Evolutionary conservation across 176 grass and related monocot species (phyloP).

Genomic region (Oryza meyeriana): DNA sequence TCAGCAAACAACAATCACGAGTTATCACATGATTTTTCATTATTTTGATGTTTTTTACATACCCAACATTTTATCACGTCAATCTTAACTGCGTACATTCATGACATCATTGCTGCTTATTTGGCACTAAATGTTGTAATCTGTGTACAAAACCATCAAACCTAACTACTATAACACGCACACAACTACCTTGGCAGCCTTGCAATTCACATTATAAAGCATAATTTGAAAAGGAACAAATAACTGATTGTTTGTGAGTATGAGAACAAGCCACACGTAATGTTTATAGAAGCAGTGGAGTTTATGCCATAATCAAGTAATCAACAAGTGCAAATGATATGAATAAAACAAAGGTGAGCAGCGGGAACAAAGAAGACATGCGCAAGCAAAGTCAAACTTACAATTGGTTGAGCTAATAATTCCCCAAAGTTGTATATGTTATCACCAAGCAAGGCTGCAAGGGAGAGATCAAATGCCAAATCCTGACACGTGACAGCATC

Average conservation of each 20-base stretch:
- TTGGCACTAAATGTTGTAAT: not conserved
- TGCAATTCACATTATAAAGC: not conserved
- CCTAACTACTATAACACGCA: not conserved
- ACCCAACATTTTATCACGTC: not conserved
- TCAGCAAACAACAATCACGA: not conserved
- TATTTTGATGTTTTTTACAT: not conserved
- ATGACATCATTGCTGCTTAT: not conserved
- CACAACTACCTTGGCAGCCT: not conserved
- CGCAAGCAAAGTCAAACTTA: conserved; percentile 17
- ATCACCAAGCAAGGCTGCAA: conserved; percentile 50
- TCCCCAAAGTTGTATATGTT: conserved; percentile 72
- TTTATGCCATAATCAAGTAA: not conserved
- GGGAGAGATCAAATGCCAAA: conserved; percentile 33
- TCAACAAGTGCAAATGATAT: not conserved
- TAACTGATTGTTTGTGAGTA: not conserved
- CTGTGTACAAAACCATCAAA: not conserved
- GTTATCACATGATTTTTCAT: not conserved
- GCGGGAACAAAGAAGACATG: not conserved
- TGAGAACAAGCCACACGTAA: not conserved
- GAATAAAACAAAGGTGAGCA: not conserved
- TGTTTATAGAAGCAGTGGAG: not conserved
- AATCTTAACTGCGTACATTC: not conserved
- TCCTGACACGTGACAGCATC: conserved; percentile 34
- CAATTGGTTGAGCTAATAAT: conserved; percentile 61
- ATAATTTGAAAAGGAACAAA: not conserved